Evolutionary conservation across 1,284 basidiomycete species (phyloP).

Genomic region (Boletus mariae): DNA sequence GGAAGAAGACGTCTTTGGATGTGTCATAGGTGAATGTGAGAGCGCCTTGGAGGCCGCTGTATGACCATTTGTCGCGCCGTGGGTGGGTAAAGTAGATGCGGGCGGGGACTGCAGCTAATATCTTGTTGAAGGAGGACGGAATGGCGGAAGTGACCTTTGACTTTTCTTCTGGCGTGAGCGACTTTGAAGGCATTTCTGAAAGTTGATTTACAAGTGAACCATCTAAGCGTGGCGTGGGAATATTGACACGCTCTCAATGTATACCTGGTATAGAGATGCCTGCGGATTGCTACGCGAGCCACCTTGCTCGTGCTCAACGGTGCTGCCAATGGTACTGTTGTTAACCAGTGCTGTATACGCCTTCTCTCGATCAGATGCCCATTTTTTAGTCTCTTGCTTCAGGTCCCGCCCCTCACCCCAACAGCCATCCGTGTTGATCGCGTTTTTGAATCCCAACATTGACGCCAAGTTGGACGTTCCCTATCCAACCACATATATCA

Average conservation of each 20-base stretch:
- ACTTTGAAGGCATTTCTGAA: slow-evolving; percentile 57
- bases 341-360: too few species aligned
- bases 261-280: too few species aligned
- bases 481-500: too few species aligned
- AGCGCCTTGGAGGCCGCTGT: slow-evolving; percentile 82
- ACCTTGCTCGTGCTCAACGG: too few species aligned
- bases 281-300: too few species aligned
- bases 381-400: too few species aligned
- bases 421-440: too few species aligned
- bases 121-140: slow-evolving; percentile 60
- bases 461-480: too few species aligned
- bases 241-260: not conserved
- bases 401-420: too few species aligned
- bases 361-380: too few species aligned
- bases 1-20: slow-evolving; percentile 40
- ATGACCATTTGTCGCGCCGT: slow-evolving; percentile 74
- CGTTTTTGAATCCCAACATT: too few species aligned
- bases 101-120: slow-evolving; percentile 72
- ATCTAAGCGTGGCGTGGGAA: not conserved
- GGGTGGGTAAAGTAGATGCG: slow-evolving; percentile 87
- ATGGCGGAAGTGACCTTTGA: slow-evolving; percentile 68
- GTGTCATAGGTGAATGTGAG: slow-evolving; percentile 71
- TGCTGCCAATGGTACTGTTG: too few species aligned
- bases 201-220: not conserved
- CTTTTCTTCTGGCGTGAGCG: slow-evolving; percentile 49